Base-by-base conservation (phyloP, 73 alveolate genomes). In the Blepharisma stoltei region DNA sequence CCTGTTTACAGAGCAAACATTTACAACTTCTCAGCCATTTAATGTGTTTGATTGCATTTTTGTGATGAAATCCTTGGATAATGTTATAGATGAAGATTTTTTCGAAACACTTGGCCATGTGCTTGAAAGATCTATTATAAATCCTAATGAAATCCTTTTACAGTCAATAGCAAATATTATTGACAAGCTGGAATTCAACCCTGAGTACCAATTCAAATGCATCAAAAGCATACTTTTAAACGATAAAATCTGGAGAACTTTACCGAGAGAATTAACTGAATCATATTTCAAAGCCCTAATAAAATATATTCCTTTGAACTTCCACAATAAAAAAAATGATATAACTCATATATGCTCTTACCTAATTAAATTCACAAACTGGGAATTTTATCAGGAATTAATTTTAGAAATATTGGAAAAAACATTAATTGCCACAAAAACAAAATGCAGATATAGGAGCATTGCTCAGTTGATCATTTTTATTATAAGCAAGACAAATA, bases 401-500 rank as follows among this genome's bases (percentile, higher is more conserved):
- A 14, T 60, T 60, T 9, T 60, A 25, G 73, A 60, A 25, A 60
- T 60, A 14, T 60, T n/a, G 73, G 46, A 60, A 60, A 60, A 60
- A n/a, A 60, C 73, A 0, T 60, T 60, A 14, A 38, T 9, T 18
- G 73, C 14, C 2, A 8, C 23, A 25, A 20, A 14, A 11, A 60
- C 14, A 8, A 14, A 14, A 14, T 60, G 73, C 23, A 60, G 41
- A 3, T 32, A 32, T 32, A 32, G 41, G 3, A 32, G 41, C 41
- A 32, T 32, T 32, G 41, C 41, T 32, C 41, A 32, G 3, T 32
- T 32, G 41, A 32, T 32, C 0, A 3, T 32, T 32, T 32, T 32
- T 32, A 32, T 32, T 32, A 32, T 32, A 32, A 32, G 41, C 41
- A 32, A 32, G 3, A 32, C 41, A 32, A 32, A 32, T 32, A 32